Conservation (phyloP, 2,329 filamentous ascomycete species). For the Xylaria sp. region DNA sequence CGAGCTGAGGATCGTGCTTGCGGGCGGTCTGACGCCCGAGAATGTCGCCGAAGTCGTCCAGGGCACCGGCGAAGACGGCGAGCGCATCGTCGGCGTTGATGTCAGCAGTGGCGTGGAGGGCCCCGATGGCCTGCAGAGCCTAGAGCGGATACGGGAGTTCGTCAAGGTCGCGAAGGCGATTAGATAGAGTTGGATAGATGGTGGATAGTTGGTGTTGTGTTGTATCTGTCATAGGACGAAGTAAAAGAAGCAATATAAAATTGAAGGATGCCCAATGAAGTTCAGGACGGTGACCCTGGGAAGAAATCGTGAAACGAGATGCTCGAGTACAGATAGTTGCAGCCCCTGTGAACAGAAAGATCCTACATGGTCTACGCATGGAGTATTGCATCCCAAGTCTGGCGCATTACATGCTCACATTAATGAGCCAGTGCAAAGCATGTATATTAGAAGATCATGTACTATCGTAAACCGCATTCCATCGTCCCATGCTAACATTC, state of each 20-base stretch:
- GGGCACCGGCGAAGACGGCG: conserved; percentile 62
- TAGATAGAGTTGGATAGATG: background rate
- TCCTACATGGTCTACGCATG: too few species aligned
- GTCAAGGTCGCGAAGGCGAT: conserved; percentile 73
- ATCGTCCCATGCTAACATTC: background rate
- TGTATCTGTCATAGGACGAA: background rate
- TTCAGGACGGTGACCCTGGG: background rate
- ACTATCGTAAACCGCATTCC: conserved; percentile 8
- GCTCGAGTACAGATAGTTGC: background rate
- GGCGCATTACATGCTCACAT: background rate
- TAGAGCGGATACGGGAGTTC: conserved; percentile 82
- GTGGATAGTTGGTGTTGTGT: background rate
- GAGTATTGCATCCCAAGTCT: background rate
- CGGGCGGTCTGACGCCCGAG: conserved; percentile 80
- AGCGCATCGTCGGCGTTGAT: conserved; percentile 80
- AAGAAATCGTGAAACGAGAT: background rate
- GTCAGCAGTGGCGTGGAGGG: conserved; percentile 94
- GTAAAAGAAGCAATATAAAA: background rate
- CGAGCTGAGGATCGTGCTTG: conserved; percentile 77
- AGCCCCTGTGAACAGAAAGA: conserved; percentile 2
- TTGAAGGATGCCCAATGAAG: background rate
- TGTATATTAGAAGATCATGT: background rate
- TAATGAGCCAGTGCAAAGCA: background rate
- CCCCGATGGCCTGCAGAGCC: conserved; percentile 75
- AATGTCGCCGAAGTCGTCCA: conserved; percentile 75